phyloP scores from a whole-genome alignment of 2,329 filamentous ascomycete species.

The Beauveria sp. region DNA sequence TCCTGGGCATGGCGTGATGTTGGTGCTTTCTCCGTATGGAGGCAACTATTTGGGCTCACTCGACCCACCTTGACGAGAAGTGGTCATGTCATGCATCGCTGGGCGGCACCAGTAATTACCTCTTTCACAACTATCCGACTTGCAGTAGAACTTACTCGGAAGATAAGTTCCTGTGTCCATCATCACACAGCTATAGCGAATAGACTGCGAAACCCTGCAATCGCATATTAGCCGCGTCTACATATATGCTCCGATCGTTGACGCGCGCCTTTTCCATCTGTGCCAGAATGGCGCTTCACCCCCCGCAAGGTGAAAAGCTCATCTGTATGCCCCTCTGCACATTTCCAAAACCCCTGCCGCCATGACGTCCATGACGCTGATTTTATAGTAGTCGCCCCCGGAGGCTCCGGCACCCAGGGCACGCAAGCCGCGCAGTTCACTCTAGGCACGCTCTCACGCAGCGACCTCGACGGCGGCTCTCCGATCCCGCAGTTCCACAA shows the following conservation, averaged over 20 bases:
- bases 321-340: conserved; percentile 35
- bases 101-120: neutral
- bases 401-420: conserved; percentile 45
- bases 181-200: neutral
- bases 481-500: conserved; percentile 80
- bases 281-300: conserved; percentile 38
- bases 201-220: neutral
- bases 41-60: neutral
- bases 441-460: conserved; percentile 48
- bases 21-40: neutral
- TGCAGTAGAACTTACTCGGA: no score
- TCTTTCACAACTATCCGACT: neutral
- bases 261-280: conserved; percentile 16
- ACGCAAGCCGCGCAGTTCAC: conserved; percentile 70
- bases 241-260: conserved; percentile 1
- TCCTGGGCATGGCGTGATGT: neutral
- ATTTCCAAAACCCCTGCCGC: neutral
- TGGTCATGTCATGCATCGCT: neutral
- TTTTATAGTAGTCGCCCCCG: conserved; percentile 49
- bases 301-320: conserved; percentile 35
- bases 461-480: conserved; percentile 50
- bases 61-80: neutral
- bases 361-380: no score
- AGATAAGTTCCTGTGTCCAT: no score
- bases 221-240: neutral